Evolutionary conservation across 192 early-diverging fungal species (phyloP).

Genomic region (Rhizophagus clarus): DNA sequence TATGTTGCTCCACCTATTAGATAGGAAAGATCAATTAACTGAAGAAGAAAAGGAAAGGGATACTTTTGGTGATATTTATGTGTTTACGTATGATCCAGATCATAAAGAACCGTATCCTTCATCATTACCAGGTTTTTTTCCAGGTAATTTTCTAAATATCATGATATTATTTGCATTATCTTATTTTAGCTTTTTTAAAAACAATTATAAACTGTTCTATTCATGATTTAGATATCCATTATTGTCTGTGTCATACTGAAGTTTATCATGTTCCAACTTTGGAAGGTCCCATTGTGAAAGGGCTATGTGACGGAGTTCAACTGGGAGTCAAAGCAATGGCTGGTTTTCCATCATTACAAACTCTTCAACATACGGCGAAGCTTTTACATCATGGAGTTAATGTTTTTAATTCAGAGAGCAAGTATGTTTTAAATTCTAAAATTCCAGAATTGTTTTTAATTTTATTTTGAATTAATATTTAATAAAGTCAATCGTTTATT

Average conservation of each 20-base stretch:
- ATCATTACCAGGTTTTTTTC: constrained; percentile 68
- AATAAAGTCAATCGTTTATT: constrained; percentile 22
- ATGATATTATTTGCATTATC: too few relatives aligned
- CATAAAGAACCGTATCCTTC: constrained; percentile 58
- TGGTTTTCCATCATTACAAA: constrained; percentile 91
- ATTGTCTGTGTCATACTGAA: constrained; percentile 54
- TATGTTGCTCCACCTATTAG: constrained; percentile 23
- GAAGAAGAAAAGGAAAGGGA: constrained; percentile 62
- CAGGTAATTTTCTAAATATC: constrained; percentile 54
- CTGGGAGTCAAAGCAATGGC: constrained; percentile 65
- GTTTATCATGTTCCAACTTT: constrained; percentile 66
- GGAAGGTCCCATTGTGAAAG: constrained; percentile 56
- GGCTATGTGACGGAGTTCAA: constrained; percentile 63
- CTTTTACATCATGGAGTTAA: constrained; percentile 80
- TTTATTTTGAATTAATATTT: not conserved
- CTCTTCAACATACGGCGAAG: constrained; percentile 67
- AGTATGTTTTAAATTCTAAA: constrained; percentile 33
- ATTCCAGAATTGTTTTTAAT: not conserved
- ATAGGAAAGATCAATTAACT: constrained; percentile 62
- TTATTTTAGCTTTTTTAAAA: not conserved
- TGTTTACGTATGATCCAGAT: constrained; percentile 61
- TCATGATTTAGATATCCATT: not conserved
- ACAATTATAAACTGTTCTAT: not conserved
- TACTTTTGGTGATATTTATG: constrained; percentile 59
- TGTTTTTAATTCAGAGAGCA: constrained; percentile 83